phyloP scores from a whole-genome alignment of 148 eudicot species.

The Nyssa sinensis region DNA sequence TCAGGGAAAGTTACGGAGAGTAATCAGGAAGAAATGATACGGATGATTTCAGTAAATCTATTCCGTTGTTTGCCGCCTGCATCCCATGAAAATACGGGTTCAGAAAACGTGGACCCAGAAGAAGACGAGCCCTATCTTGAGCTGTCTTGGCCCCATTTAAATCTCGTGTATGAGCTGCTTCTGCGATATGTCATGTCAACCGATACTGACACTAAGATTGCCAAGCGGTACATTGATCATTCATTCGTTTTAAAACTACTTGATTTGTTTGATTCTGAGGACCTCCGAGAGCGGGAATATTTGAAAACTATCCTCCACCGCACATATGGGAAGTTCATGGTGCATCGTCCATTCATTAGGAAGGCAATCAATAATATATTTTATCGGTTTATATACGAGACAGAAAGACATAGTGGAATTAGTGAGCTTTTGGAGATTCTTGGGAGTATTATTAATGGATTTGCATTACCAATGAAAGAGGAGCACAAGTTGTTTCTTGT shows the following conservation, averaged over 20 bases:
- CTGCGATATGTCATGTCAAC: constrained; percentile 53
- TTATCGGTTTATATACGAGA: constrained; percentile 57
- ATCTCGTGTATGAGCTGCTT: constrained; percentile 58
- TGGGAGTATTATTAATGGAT: constrained; percentile 69
- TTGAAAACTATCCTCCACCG: constrained; percentile 52
- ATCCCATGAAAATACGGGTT: constrained; percentile 51
- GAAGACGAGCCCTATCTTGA: constrained; percentile 61
- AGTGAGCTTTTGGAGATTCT: constrained; percentile 65
- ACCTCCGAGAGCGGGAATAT: constrained; percentile 54
- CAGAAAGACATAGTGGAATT: constrained; percentile 60
- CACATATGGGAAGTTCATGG: constrained; percentile 65
- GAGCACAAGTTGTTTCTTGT: constrained; percentile 66
- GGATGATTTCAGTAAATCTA: constrained; percentile 52
- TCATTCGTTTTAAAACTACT: constrained; percentile 52
- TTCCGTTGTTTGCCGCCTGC: constrained; percentile 53
- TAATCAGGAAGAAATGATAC: constrained; percentile 58
- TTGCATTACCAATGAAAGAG: constrained; percentile 74
- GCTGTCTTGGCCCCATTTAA: constrained; percentile 65
- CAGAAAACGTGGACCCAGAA: constrained; percentile 46
- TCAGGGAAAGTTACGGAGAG: constrained; percentile 50
- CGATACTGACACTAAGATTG: constrained; percentile 57
- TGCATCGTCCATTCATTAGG: constrained; percentile 61
- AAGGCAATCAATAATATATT: constrained; percentile 56
- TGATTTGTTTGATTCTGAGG: constrained; percentile 59
- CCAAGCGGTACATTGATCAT: constrained; percentile 57